Percentiles rank a stretch among this genome's conserved stretches.
Evolutionary conservation across 2,329 filamentous ascomycete species (phyloP).

Genomic region (Talaromyces funiculosus): DNA sequence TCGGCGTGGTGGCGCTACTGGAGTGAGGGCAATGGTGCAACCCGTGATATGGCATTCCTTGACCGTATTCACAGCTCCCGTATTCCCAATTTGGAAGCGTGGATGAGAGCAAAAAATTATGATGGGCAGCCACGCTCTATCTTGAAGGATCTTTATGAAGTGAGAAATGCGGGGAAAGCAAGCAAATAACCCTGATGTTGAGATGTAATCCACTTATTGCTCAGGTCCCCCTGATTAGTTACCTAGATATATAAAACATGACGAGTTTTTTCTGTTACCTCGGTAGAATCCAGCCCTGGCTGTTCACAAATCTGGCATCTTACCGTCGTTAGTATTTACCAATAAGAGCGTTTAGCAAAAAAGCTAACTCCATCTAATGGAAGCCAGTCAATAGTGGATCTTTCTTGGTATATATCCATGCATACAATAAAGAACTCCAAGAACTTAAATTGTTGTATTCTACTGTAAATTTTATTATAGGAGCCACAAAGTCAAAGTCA

Average conservation of each 20-base stretch:
- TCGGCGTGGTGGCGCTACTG: slow-evolving; percentile 14
- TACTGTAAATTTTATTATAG: background rate
- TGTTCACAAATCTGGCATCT: no score
- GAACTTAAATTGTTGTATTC: no score
- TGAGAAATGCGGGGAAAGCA: background rate
- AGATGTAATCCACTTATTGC: background rate
- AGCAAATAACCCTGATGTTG: background rate
- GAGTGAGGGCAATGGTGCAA: slow-evolving; percentile 9
- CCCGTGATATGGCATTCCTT: slow-evolving; percentile 10
- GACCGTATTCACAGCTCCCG: background rate
- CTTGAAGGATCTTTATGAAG: slow-evolving; percentile 9
- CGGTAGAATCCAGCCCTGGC: no score
- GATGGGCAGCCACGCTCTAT: slow-evolving; percentile 3
- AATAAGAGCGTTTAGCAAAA: background rate
- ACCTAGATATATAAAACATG: no score
- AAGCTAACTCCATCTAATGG: no score
- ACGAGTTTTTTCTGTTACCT: no score
- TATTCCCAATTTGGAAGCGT: slow-evolving; percentile 9
- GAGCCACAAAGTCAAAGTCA: background rate
- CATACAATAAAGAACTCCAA: no score
- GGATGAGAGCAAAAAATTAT: slow-evolving; percentile 10
- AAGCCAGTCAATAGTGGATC: no score
- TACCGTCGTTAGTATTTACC: no score
- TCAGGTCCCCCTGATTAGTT: no score
- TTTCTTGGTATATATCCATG: no score